phyloP scores from a whole-genome alignment of 1,139 yeast genomes.

The Candida pseudoviswanathii region DNA sequence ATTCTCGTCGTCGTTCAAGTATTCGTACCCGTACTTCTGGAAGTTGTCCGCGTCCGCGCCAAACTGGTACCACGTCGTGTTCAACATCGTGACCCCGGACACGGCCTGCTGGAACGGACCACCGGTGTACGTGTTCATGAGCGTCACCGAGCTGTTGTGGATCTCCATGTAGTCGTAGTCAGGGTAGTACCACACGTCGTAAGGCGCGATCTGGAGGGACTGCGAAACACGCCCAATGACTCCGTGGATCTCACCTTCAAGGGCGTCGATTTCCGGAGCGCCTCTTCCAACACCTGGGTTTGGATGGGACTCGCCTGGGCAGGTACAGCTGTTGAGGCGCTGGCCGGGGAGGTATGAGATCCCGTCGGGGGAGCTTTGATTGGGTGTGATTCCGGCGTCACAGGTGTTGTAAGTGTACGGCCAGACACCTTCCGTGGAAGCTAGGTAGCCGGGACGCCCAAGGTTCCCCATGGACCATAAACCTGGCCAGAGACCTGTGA shows the following conservation, averaged over 20 bases:
- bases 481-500: slow-evolving; percentile 87
- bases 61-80: slow-evolving; percentile 72
- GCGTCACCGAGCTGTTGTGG: slow-evolving; percentile 59
- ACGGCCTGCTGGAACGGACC: slow-evolving; percentile 87
- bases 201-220: slow-evolving; percentile 81
- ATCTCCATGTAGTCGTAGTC: slow-evolving; percentile 73
- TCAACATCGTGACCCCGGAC: slow-evolving; percentile 73
- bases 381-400: slow-evolving; percentile 90
- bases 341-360: slow-evolving; percentile 79
- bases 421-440: slow-evolving; percentile 85
- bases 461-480: slow-evolving; percentile 85
- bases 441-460: slow-evolving; percentile 80
- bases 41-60: slow-evolving; percentile 49
- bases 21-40: slow-evolving; percentile 81
- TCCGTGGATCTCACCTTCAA: slow-evolving; percentile 71
- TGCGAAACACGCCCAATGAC: slow-evolving; percentile 74
- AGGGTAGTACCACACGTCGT: slow-evolving; percentile 83
- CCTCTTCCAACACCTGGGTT: slow-evolving; percentile 80
- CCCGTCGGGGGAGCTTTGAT: slow-evolving; percentile 82
- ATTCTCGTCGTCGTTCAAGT: slow-evolving; percentile 58
- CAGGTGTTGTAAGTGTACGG: slow-evolving; percentile 82
- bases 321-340: slow-evolving; percentile 66
- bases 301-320: slow-evolving; percentile 78
- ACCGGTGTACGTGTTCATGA: slow-evolving; percentile 77
- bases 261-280: slow-evolving; percentile 84